A percentile compares a stretch with the other conserved stretches of the same genome.
Evolutionary conservation across 2,329 filamentous ascomycete species (phyloP).

Genomic region (Coleophoma eucalyptorum): DNA sequence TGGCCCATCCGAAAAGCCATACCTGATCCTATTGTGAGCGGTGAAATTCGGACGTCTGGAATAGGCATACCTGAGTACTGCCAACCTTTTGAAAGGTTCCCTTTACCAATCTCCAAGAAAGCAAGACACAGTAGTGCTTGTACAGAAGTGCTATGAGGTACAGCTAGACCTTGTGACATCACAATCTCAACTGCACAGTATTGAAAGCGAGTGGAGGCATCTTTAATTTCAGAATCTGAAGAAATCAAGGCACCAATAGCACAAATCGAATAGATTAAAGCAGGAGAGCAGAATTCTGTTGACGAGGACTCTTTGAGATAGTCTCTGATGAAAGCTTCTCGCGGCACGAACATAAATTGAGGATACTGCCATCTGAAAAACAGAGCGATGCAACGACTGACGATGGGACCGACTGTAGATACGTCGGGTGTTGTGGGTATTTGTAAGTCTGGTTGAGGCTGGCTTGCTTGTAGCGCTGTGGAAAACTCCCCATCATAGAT

Average conservation of each 20-base stretch:
- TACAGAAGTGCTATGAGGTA: slow-evolving; percentile 17
- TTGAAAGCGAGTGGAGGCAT: slow-evolving; percentile 11
- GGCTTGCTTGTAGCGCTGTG: background rate
- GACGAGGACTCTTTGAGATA: slow-evolving; percentile 12
- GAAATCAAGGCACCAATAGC: slow-evolving; percentile 18
- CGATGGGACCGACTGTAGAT: slow-evolving; percentile 19
- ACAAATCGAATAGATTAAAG: slow-evolving; percentile 19
- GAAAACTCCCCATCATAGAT: slow-evolving; percentile 17
- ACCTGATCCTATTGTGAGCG: slow-evolving; percentile 8
- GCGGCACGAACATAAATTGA: slow-evolving; percentile 29
- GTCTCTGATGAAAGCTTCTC: slow-evolving; percentile 24
- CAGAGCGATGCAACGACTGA: slow-evolving; percentile 14
- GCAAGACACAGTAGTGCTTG: slow-evolving; percentile 24
- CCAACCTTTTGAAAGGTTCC: slow-evolving; percentile 26
- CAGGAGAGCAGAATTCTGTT: slow-evolving; percentile 25
- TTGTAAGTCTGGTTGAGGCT: slow-evolving; percentile 1
- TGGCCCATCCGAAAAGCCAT: slow-evolving; percentile 19
- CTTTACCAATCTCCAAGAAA: slow-evolving; percentile 24
- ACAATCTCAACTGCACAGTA: slow-evolving; percentile 21
- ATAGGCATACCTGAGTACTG: slow-evolving; percentile 18
- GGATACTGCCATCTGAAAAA: slow-evolving; percentile 28
- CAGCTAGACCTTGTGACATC: slow-evolving; percentile 18
- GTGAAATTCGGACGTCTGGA: too few relatives aligned
- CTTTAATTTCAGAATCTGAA: slow-evolving; percentile 8
- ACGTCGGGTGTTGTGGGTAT: slow-evolving; percentile 13